Percentiles rank a stretch among this genome's conserved stretches.
Conservation (phyloP, 1,139 yeast genomes). For the Tardiomyces blankii region DNA sequence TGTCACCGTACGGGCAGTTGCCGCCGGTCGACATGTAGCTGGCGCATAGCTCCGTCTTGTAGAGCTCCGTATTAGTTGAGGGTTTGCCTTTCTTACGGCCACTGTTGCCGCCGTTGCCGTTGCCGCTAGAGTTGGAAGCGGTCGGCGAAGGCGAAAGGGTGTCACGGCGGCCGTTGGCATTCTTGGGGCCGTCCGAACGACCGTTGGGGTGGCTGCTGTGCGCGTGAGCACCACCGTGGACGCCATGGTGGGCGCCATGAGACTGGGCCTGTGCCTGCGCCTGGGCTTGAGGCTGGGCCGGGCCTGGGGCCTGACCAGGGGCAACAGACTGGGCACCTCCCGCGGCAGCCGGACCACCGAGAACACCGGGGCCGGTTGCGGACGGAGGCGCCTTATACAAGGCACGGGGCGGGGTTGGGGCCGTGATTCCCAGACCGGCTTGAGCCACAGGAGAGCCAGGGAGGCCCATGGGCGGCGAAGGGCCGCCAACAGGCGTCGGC, state of each 20-base stretch:
- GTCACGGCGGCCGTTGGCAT: background rate
- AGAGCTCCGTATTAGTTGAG: slow-evolving; percentile 55
- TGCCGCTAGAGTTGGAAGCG: background rate
- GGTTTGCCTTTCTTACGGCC: slow-evolving; percentile 19
- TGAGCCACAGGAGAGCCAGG: background rate
- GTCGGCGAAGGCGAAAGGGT: background rate
- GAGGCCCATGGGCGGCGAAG: background rate
- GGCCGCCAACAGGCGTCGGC: background rate
- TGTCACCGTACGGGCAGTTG: slow-evolving; percentile 74
- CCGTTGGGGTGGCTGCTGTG: background rate
- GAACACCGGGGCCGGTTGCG: background rate
- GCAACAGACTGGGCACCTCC: no score
- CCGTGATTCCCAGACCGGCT: background rate
- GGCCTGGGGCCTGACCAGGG: no score
- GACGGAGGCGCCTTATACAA: background rate
- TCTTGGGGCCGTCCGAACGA: background rate
- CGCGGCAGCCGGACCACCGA: no score
- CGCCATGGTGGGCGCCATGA: no score
- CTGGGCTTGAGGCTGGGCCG: no score
- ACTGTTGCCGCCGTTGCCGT: background rate
- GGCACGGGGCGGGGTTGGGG: background rate
- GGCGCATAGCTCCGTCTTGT: slow-evolving; percentile 85
- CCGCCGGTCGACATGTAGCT: slow-evolving; percentile 61
- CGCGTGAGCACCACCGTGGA: background rate
- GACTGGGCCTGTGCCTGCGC: no score